These are phyloP conservation scores for Suillus luteus DNA, from an alignment of 768 basidiomycete genomes.

Conservation along the genomic window DNA sequence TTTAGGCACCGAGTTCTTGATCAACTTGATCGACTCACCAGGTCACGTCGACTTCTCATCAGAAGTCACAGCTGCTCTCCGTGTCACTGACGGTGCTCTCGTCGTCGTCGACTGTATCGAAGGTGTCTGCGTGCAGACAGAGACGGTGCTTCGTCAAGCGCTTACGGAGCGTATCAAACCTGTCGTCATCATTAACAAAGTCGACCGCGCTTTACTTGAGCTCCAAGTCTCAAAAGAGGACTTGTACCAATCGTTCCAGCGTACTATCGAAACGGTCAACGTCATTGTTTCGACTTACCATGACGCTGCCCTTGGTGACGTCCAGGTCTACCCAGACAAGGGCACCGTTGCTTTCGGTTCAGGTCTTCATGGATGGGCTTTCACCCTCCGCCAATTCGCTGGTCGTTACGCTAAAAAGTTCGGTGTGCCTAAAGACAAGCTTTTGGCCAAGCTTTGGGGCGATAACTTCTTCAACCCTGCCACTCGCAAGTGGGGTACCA, in stretches of 20 bases:
- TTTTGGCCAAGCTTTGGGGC: constrained; percentile 98
- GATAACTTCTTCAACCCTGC: constrained; percentile 99
- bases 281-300: constrained; percentile 98
- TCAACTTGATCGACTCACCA: constrained; percentile 99
- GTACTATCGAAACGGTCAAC: constrained; percentile 97
- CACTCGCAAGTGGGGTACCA: constrained; percentile 95
- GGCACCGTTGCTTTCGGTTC: constrained; percentile 99
- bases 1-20: constrained; percentile 92
- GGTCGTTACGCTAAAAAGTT: constrained; percentile 95
- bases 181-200: constrained; percentile 99
- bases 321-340: constrained; percentile 98
- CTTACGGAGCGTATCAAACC: constrained; percentile 99
- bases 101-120: constrained; percentile 99
- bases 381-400: constrained; percentile 98
- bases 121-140: constrained; percentile 99
- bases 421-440: constrained; percentile 98
- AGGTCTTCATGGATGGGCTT: constrained; percentile 99
- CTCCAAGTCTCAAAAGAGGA: constrained; percentile 96
- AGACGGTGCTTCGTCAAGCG: constrained; percentile 97
- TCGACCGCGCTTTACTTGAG: constrained; percentile 98
- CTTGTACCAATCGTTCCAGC: constrained; percentile 96
- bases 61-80: constrained; percentile 98
- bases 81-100: constrained; percentile 99
- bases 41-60: constrained; percentile 99
- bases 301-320: constrained; percentile 92